These are phyloP conservation scores for Cyberlindnera galapagoensis DNA, from an alignment of 805 yeast species.

Conservation along the genomic window DNA sequence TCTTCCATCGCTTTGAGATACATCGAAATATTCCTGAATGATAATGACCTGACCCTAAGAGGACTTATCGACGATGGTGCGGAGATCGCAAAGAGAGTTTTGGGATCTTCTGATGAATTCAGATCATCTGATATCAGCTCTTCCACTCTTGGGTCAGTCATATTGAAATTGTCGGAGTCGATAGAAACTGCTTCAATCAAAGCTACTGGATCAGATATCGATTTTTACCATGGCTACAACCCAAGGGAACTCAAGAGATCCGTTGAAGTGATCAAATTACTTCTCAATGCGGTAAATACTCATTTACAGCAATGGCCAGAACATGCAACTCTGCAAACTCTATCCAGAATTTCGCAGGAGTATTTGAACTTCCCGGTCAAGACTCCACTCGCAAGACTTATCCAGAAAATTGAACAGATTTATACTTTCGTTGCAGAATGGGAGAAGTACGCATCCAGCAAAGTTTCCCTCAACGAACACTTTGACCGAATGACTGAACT, in stretches of 20 bases:
- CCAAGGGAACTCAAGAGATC: slow-evolving; percentile 58
- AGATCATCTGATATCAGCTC: slow-evolving; percentile 21
- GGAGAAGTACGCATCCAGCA: slow-evolving; percentile 85
- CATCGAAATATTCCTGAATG: slow-evolving; percentile 32
- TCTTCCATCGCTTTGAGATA: slow-evolving; percentile 44
- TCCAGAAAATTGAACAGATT: slow-evolving; percentile 82
- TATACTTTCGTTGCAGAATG: slow-evolving; percentile 82
- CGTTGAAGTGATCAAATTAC: slow-evolving; percentile 37
- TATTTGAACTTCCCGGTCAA: slow-evolving; percentile 52
- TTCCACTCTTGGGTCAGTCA: slow-evolving; percentile 29
- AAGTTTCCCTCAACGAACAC: slow-evolving; percentile 54
- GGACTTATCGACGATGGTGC: slow-evolving; percentile 38
- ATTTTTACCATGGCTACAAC: slow-evolving; percentile 63
- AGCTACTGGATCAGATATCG: slow-evolving; percentile 29
- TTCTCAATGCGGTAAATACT: slow-evolving; percentile 38
- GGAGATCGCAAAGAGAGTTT: slow-evolving; percentile 24
- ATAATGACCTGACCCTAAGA: slow-evolving; percentile 12
- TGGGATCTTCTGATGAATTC: slow-evolving; percentile 19
- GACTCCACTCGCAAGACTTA: slow-evolving; percentile 69
- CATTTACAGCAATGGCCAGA: slow-evolving; percentile 83
- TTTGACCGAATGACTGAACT: slow-evolving; percentile 55
- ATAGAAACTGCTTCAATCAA: slow-evolving; percentile 25
- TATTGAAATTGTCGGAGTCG: slow-evolving; percentile 29
- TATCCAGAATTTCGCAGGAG: slow-evolving; percentile 59
- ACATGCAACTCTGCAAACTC: slow-evolving; percentile 77